Conservation (phyloP, 495 filamentous ascomycete genomes). For the Penicillium argentinense region DNA sequence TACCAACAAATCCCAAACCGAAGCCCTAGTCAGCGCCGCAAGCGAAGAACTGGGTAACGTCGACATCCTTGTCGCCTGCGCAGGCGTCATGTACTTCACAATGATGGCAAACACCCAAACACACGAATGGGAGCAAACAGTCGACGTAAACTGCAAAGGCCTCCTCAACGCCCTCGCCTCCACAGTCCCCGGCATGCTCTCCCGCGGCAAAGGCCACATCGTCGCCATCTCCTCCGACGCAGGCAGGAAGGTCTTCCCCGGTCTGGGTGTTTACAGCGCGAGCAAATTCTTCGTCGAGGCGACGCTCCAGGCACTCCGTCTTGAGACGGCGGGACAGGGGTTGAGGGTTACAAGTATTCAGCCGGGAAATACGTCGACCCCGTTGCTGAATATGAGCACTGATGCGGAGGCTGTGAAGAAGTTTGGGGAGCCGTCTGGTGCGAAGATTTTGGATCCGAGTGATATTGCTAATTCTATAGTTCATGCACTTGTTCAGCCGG, state of each 20-base stretch:
- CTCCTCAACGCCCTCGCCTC: constrained; percentile 61
- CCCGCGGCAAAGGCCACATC: constrained; percentile 59
- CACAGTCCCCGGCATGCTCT: constrained; percentile 61
- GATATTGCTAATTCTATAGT: constrained; percentile 66
- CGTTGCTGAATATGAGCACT: constrained; percentile 62
- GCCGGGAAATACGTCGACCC: constrained; percentile 65
- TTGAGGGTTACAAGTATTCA: constrained; percentile 65
- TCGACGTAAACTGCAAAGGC: constrained; percentile 73
- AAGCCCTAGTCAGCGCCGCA: constrained; percentile 52
- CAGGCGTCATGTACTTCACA: constrained; percentile 75
- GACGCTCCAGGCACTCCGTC: constrained; percentile 61
- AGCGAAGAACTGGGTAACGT: constrained; percentile 58
- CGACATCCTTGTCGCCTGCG: constrained; percentile 66
- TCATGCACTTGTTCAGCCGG: constrained; percentile 61
- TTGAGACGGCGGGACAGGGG: constrained; percentile 66
- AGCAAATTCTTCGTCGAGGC: constrained; percentile 76
- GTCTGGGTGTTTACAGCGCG: constrained; percentile 69
- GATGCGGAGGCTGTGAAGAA: constrained; percentile 69
- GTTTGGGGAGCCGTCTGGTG: constrained; percentile 64
- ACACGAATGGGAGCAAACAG: constrained; percentile 68
- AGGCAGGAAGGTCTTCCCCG: constrained; percentile 69
- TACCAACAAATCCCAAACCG: constrained; percentile 54
- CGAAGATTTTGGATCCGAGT: constrained; percentile 60
- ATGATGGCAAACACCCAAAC: constrained; percentile 66
- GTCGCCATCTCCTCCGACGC: constrained; percentile 72